Evolutionary conservation across 225 moss, liverwort and hornwort species (phyloP), one percentile per base, ranked within the genome.

Genomic region (Marchantia polymorpha): DNA sequence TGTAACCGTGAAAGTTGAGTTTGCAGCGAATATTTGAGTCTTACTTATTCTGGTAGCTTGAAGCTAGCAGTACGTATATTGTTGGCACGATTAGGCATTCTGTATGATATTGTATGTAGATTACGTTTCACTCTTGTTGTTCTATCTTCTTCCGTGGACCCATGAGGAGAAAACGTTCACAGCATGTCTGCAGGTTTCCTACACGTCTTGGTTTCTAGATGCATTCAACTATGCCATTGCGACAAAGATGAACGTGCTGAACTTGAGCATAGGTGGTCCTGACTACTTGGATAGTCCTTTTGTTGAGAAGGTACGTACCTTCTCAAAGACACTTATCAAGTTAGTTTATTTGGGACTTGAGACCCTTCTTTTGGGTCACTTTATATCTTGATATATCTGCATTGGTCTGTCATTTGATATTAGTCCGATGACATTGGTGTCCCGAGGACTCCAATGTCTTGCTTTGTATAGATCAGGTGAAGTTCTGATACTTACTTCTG

Each of bases 181-280:
- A 89, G 86, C 82, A 81, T 83, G 82, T 84, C 80, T 92, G 88
- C 90, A 96, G 94, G 96, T 96, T 75, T 96, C 96, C 7, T 96
- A 96, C 75, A 96, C 96, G 52, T 96, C 96, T 56, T 96, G 96
- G 96, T 96, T 96, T 84, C 86, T 96, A 86, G 96, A 96, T 88
- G 96, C 96, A 25, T 96, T 96, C 87, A 96, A 96, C 82, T 96
- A 96, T 83, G 96, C 96, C 56, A 96, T 96, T 81, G 94, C 94
- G 63, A 91, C 87, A 27, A 92, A 92, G 80, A 94, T 96, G 85
- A 96, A 96, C 83, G 96, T 96, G 74, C 92, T 96, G n/a, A 94
- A 96, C 84, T 83, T 96, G 47, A 96, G 96, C 78, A 96, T 96
- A 59, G 96, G 94, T 54, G 96, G 96, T 74, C 96, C 94, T 75